Conservation (phyloP, 306 rosid genomes). For the Cicer cuneatum region DNA sequence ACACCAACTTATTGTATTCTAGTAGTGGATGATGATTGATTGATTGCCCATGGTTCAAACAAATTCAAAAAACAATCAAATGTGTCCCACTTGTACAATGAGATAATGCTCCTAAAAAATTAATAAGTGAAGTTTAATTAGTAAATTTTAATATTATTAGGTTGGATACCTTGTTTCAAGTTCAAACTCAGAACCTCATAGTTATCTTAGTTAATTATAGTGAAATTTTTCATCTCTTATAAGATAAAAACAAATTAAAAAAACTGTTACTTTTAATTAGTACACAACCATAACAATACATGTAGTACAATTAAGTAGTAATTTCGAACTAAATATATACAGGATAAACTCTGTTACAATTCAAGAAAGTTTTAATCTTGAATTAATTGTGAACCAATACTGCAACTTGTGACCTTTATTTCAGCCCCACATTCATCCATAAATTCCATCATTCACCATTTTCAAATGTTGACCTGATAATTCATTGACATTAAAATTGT, state of each 20-base stretch:
- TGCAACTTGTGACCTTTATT: conserved; percentile 40
- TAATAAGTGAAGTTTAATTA: too few relatives aligned
- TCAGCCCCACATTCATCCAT: conserved; percentile 35
- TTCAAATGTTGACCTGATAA: conserved; percentile 11
- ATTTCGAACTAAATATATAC: background rate
- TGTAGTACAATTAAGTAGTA: conserved; percentile 1
- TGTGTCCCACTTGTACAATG: conserved; percentile 53
- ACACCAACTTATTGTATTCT: conserved; percentile 21
- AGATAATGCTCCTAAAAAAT: conserved; percentile 14
- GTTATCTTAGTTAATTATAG: too few relatives aligned
- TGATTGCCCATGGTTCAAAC: conserved; percentile 55
- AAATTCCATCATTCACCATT: conserved; percentile 29
- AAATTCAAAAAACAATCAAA: conserved; percentile 39
- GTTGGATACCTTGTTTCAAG: too few relatives aligned
- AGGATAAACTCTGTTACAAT: background rate
- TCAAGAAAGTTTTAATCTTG: conserved; percentile 14
- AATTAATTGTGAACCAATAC: conserved; percentile 32
- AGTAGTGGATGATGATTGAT: conserved; percentile 36
- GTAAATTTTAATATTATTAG: too few relatives aligned
- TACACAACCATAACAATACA: background rate
- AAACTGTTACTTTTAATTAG: conserved; percentile 23
- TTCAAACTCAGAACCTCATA: too few relatives aligned
- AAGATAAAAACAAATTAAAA: too few relatives aligned
- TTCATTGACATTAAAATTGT: conserved; percentile 14
- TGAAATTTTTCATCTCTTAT: too few relatives aligned